A percentile compares a stretch with the other conserved stretches of the same genome.
Conservation (phyloP, 2,329 filamentous ascomycete species). For the Aspergillus puulaauensis region DNA sequence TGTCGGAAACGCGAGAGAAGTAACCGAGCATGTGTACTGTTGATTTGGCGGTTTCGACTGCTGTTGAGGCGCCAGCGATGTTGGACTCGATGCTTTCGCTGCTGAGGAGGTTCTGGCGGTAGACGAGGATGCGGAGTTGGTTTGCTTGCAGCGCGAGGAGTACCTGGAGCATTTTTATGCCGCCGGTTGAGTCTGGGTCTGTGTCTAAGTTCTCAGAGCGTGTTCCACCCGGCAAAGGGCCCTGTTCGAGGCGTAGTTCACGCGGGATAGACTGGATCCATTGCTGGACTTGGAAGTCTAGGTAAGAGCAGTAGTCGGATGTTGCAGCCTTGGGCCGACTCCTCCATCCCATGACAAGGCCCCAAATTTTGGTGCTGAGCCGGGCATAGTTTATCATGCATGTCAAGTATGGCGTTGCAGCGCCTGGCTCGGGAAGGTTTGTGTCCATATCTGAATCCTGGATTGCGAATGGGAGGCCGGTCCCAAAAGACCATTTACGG, state of each 20-base stretch:
- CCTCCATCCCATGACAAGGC: slow-evolving; percentile 41
- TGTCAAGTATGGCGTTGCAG: slow-evolving; percentile 42
- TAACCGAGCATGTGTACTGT: slow-evolving; percentile 40
- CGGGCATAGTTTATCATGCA: slow-evolving; percentile 52
- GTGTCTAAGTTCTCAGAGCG: neutral
- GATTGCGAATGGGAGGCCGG: slow-evolving; percentile 50
- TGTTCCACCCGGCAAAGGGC: slow-evolving; percentile 12
- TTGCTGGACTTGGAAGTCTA: slow-evolving; percentile 46
- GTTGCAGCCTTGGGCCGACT: slow-evolving; percentile 32
- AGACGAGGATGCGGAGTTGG: slow-evolving; percentile 47
- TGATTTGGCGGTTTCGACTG: slow-evolving; percentile 42
- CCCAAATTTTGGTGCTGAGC: slow-evolving; percentile 50
- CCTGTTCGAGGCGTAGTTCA: slow-evolving; percentile 44
- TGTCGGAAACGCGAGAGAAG: slow-evolving; percentile 36
- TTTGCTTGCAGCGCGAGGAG: slow-evolving; percentile 49
- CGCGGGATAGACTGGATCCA: slow-evolving; percentile 49
- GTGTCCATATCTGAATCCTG: slow-evolving; percentile 53
- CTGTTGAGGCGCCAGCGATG: slow-evolving; percentile 36
- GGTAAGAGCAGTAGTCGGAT: slow-evolving; percentile 39
- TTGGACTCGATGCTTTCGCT: slow-evolving; percentile 38
- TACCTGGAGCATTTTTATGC: slow-evolving; percentile 44
- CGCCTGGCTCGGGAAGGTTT: slow-evolving; percentile 45
- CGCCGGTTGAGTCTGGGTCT: slow-evolving; percentile 5
- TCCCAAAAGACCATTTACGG: slow-evolving; percentile 54
- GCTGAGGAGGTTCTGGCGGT: slow-evolving; percentile 45